These are phyloP conservation scores for Boletus bicolor DNA, from an alignment of 768 basidiomycete genomes.

Conservation along the genomic window DNA sequence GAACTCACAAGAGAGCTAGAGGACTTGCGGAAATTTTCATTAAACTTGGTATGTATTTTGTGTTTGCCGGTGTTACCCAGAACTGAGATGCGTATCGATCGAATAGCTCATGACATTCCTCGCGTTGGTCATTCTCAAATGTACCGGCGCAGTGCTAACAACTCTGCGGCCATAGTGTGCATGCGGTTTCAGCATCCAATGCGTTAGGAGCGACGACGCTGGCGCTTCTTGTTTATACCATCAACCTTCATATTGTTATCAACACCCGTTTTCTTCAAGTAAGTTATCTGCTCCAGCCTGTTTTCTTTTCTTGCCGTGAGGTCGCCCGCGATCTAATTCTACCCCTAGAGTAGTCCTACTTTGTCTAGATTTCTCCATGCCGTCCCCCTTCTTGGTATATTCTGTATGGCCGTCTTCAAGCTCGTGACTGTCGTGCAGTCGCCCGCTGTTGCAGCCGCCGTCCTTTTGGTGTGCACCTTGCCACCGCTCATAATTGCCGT, in stretches of 20 bases:
- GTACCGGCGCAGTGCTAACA: not conserved
- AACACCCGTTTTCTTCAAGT: slow-evolving; percentile 19
- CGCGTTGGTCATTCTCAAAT: slow-evolving; percentile 14
- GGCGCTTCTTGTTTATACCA: slow-evolving; percentile 28
- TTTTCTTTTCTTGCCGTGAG: not conserved
- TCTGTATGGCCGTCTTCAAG: slow-evolving; percentile 16
- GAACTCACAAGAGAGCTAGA: slow-evolving; percentile 22
- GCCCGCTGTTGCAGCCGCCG: slow-evolving; percentile 12
- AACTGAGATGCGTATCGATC: not conserved
- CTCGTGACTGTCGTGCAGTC: slow-evolving; percentile 22
- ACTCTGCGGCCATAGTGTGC: slow-evolving; percentile 14
- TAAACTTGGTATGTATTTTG: slow-evolving; percentile 19
- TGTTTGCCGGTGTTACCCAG: not conserved
- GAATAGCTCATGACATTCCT: slow-evolving; percentile 30
- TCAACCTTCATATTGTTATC: slow-evolving; percentile 26
- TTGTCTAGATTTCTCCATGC: slow-evolving; percentile 21
- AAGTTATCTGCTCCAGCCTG: not conserved
- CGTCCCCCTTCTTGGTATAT: slow-evolving; percentile 28
- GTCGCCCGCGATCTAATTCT: not conserved
- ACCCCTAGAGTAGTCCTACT: slow-evolving; percentile 10
- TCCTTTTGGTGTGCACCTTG: slow-evolving; percentile 22
- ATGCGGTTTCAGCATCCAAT: slow-evolving; percentile 19
- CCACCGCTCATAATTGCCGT: slow-evolving; percentile 16
- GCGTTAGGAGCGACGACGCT: slow-evolving; percentile 21
- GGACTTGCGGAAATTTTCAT: slow-evolving; percentile 20